These are phyloP conservation scores for Paulownia fortunei DNA, from an alignment of 257 asterid species.

Conservation along the genomic window DNA sequence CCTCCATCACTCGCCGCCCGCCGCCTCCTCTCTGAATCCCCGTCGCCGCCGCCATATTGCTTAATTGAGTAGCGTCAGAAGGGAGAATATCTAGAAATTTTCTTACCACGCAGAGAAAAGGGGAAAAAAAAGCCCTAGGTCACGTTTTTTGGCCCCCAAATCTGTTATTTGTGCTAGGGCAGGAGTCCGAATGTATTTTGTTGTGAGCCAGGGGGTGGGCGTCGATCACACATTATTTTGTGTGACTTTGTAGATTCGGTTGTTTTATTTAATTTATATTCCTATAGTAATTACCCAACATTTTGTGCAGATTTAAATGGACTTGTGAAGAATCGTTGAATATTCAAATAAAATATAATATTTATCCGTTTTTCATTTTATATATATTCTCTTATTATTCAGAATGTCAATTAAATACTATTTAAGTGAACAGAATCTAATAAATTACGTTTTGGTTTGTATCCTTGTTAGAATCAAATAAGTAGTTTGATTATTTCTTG, in stretches of 20 bases:
- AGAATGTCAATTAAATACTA: neutral
- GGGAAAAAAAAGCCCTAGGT: slow-evolving; percentile 35
- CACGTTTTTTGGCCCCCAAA: slow-evolving; percentile 18
- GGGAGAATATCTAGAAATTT: slow-evolving; percentile 1
- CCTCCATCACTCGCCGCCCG: slow-evolving; percentile 49
- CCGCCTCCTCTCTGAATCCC: slow-evolving; percentile 51
- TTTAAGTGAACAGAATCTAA: too few relatives aligned
- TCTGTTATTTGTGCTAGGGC: neutral
- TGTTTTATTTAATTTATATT: too few relatives aligned
- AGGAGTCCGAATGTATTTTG: neutral
- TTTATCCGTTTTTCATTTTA: too few relatives aligned
- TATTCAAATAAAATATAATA: too few relatives aligned
- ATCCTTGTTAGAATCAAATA: neutral
- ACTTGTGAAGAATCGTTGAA: too few relatives aligned
- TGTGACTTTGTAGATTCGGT: too few relatives aligned
- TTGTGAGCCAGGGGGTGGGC: neutral
- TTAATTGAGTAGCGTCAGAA: slow-evolving; percentile 27
- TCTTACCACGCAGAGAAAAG: slow-evolving; percentile 8
- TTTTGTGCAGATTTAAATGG: too few relatives aligned
- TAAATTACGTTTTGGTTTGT: neutral
- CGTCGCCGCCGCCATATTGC: slow-evolving; percentile 58
- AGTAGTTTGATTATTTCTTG: neutral
- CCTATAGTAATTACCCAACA: too few relatives aligned
- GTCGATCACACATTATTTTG: too few relatives aligned
- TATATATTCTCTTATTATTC: too few relatives aligned